A percentile compares a stretch with the other conserved stretches of the same genome.
These are phyloP conservation scores for Ananas comosus DNA, from an alignment of 176 grass and related monocot genomes.

Conservation along the genomic window DNA sequence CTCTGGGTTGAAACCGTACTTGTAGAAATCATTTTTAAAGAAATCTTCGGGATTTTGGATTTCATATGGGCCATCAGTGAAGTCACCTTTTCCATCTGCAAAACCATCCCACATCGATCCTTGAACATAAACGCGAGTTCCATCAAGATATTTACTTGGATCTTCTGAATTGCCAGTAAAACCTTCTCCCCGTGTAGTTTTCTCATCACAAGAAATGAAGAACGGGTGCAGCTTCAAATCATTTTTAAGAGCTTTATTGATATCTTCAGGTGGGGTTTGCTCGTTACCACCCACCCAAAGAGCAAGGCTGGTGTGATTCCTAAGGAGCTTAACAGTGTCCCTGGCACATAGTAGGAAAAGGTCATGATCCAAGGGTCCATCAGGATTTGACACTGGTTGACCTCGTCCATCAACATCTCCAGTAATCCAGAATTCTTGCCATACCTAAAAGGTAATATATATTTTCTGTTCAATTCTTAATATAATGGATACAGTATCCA, in stretches of 20 bases:
- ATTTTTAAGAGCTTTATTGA: conserved; percentile 63
- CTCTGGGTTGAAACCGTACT: conserved; percentile 91
- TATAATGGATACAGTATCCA: neutral
- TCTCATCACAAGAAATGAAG: conserved; percentile 19
- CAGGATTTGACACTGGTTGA: conserved; percentile 66
- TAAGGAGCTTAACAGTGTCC: conserved; percentile 86
- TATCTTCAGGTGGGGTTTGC: conserved; percentile 78
- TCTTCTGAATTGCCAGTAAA: conserved; percentile 36
- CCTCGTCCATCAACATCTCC: conserved; percentile 87
- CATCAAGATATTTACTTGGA: conserved; percentile 87
- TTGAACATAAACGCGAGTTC: conserved; percentile 77
- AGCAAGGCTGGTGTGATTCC: conserved; percentile 86
- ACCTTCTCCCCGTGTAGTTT: conserved; percentile 15
- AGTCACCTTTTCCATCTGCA: conserved; percentile 70
- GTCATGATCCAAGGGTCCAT: conserved; percentile 83
- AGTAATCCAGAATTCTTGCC: conserved; percentile 99
- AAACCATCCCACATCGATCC: conserved; percentile 99
- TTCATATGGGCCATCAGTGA: conserved; percentile 87
- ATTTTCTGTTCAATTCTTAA: neutral
- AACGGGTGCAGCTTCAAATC: conserved; percentile 70
- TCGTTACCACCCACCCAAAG: conserved; percentile 99
- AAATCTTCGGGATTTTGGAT: conserved; percentile 92
- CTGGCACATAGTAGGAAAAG: conserved; percentile 90
- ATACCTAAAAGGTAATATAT: conserved; percentile 40
- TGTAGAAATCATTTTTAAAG: conserved; percentile 75